Evolutionary conservation across 2,329 filamentous ascomycete species (phyloP).

Genomic region (Exserohilum turcica): DNA sequence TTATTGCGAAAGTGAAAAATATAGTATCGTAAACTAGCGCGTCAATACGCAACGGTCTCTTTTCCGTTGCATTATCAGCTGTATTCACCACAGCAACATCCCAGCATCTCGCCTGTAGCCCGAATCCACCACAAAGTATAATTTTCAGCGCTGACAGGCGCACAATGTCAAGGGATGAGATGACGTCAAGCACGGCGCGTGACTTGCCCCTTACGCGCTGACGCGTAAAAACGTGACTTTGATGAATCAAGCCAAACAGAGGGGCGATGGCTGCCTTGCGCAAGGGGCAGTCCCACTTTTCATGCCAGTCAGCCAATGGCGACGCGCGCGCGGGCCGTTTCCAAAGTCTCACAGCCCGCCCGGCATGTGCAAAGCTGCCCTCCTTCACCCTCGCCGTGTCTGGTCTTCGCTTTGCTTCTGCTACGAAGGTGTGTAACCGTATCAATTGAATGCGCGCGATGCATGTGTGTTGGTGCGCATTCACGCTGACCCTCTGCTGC

Average conservation of each 20-base stretch:
- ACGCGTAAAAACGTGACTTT: constrained; percentile 3
- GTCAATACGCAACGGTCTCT: too few species aligned
- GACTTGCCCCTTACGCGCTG: neutral
- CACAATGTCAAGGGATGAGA: neutral
- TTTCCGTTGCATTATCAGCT: too few species aligned
- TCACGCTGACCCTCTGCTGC: constrained; percentile 24
- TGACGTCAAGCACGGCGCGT: neutral
- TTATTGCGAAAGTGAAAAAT: too few species aligned
- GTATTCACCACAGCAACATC: too few species aligned
- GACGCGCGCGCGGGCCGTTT: constrained; percentile 8
- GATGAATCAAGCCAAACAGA: neutral
- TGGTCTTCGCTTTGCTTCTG: constrained; percentile 14
- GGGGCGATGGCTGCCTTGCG: constrained; percentile 5
- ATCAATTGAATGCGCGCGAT: constrained; percentile 14
- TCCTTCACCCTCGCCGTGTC: constrained; percentile 20
- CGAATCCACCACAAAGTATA: neutral
- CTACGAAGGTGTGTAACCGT: constrained; percentile 16
- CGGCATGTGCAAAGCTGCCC: constrained; percentile 22
- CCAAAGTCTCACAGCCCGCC: constrained; percentile 28
- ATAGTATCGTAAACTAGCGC: too few species aligned
- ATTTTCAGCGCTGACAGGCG: neutral
- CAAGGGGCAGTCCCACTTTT: constrained; percentile 2
- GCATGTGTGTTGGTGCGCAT: neutral
- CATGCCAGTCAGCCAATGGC: constrained; percentile 12
- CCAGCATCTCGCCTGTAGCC: too few species aligned